Conservation (phyloP, 306 rosid genomes). For the Cicer cuneatum region DNA sequence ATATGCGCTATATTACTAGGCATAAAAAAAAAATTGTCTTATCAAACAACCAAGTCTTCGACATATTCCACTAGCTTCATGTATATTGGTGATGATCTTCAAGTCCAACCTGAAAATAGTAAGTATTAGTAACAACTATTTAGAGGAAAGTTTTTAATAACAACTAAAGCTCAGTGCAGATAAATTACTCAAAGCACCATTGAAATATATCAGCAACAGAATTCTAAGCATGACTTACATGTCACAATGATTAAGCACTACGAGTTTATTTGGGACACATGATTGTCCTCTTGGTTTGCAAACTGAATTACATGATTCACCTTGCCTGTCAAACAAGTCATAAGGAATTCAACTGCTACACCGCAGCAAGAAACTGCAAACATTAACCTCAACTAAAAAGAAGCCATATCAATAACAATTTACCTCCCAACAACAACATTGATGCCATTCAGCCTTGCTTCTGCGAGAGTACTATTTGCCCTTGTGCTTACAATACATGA, state of each 20-base stretch:
- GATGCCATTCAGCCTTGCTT: conserved; percentile 80
- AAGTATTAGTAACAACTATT: too few species aligned
- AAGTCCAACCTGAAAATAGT: too few species aligned
- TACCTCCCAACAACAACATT: conserved; percentile 89
- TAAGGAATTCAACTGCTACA: conserved; percentile 46
- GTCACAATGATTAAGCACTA: conserved; percentile 85
- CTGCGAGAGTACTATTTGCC: conserved; percentile 55
- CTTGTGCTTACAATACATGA: conserved; percentile 52
- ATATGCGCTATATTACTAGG: too few species aligned
- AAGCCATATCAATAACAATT: conserved; percentile 36
- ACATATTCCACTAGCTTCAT: too few species aligned
- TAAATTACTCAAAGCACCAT: conserved; percentile 32
- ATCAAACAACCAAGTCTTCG: too few species aligned
- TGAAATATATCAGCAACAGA: conserved; percentile 38
- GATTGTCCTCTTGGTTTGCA: conserved; percentile 88
- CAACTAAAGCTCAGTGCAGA: conserved; percentile 12
- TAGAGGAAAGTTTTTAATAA: too few species aligned
- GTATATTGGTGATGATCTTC: too few species aligned
- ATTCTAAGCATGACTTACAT: conserved; percentile 62
- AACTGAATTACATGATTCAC: conserved; percentile 82
- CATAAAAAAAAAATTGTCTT: too few species aligned
- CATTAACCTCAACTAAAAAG: background rate
- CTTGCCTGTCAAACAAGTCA: conserved; percentile 70
- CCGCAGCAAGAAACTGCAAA: conserved; percentile 43
- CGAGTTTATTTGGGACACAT: conserved; percentile 84